phyloP scores from a whole-genome alignment of 768 basidiomycete genomes.

The Pulveroboletus sp. region DNA sequence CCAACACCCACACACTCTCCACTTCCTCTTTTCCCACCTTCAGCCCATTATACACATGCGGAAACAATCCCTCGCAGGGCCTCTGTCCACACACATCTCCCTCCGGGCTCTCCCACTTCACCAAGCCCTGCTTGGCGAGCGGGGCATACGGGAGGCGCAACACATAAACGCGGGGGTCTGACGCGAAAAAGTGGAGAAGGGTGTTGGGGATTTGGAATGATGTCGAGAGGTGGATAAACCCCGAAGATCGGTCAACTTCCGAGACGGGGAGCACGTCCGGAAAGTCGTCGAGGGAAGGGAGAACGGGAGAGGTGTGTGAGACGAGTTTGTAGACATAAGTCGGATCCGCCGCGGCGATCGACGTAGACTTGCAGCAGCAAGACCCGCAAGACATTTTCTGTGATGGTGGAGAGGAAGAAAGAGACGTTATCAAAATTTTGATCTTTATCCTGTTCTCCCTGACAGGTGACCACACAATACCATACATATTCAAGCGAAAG shows the following conservation, averaged over 20 bases:
- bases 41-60: constrained; percentile 50
- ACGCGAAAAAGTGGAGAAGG: constrained; percentile 43
- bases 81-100: constrained; percentile 39
- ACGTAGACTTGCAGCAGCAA: no score
- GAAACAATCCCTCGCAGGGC: constrained; percentile 47
- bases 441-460: no score
- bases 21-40: constrained; percentile 45
- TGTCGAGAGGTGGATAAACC: constrained; percentile 58
- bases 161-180: constrained; percentile 39
- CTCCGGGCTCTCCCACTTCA: constrained; percentile 51
- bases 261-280: constrained; percentile 50
- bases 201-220: constrained; percentile 48
- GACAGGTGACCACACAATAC: no score
- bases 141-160: constrained; percentile 41
- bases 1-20: constrained; percentile 35
- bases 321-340: constrained; percentile 65
- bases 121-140: constrained; percentile 31
- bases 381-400: no score
- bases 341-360: no score
- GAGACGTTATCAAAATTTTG: no score
- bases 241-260: constrained; percentile 41
- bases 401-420: no score
- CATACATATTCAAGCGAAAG: no score
- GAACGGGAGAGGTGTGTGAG: constrained; percentile 36
- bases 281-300: constrained; percentile 32